Base-by-base conservation (phyloP, 163 green algal species). In the Scenedesmus sp. region DNA sequence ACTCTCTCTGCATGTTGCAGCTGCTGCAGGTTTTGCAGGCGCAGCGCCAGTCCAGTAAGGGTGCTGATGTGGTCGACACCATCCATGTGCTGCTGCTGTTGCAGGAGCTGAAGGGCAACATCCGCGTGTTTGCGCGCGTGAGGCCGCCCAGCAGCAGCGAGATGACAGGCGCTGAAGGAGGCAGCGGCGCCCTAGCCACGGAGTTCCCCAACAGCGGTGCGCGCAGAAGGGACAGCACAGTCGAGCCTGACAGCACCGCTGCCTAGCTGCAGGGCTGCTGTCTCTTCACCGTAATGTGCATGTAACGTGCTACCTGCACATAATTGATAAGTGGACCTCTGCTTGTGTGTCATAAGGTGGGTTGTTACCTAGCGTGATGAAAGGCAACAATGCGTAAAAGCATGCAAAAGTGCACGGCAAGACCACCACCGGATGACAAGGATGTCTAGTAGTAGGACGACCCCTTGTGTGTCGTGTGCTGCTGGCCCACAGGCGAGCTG, bases 111-210 rank as follows among this genome's bases (percentile, higher is more conserved):
- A 97, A 97, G 65, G 97, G 97, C 91, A 99, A 99, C 89, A 98
- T 99, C 87, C 95, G 97, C 20, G 97, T 99, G 35, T 99, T 99
- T 93, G 98, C 97, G 92, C 94, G 97, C 10, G 93, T 99, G 43
- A 93, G 96, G 15, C 97, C 97, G 0, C 56, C 94, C 30, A 93
- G 86, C 68, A 30, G 37, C 43, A 86, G 78, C 3, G 96, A 97
- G 59, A 85, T 91, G 30, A 79, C 73, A 13, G 30, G 81, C 20
- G 88, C 68, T 18, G 33, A 26, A 2, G 73, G 56, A 3, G 51
- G 20, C 30, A 49, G 68, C 85, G 83, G 83, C 37, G 30, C 79
- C 56, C 59, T 94, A 76, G 83, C 94, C 5, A 76, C 96, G 24
- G 91, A 94, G 33, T 97, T 96, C 88, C 91, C 94, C 13, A 87